Percentiles rank a stretch among this genome's conserved stretches.
Evolutionary conservation across 495 filamentous ascomycete species (phyloP).

Genomic region (Extremus antarcticus): DNA sequence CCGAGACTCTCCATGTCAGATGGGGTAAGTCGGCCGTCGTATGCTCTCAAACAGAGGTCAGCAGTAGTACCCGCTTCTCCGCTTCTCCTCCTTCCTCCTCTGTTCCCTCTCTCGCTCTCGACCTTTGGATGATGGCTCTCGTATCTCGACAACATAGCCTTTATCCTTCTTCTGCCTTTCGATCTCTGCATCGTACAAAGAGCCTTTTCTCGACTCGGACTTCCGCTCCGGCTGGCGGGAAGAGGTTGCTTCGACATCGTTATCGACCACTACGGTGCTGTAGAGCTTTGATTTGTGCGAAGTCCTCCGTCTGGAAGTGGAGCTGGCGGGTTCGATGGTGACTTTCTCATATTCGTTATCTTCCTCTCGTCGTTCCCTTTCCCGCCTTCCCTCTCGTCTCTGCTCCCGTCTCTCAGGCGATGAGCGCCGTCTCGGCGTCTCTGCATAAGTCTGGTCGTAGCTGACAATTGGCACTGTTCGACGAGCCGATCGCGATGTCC

Average conservation of each 20-base stretch:
- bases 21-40: neutral
- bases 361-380: neutral
- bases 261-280: constrained; percentile 10
- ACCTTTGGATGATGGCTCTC: constrained; percentile 18
- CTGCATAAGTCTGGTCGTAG: constrained; percentile 25
- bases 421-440: constrained; percentile 19
- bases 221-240: constrained; percentile 20
- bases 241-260: constrained; percentile 13
- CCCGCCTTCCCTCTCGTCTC: neutral
- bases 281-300: constrained; percentile 5
- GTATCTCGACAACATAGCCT: constrained; percentile 28
- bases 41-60: neutral
- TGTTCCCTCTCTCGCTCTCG: constrained; percentile 22
- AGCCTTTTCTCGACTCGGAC: constrained; percentile 22
- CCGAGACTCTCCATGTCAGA: too few relatives aligned
- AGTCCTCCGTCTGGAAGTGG: constrained; percentile 1
- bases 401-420: constrained; percentile 10
- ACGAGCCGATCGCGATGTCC: constrained; percentile 14
- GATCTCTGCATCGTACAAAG: constrained; percentile 28
- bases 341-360: neutral
- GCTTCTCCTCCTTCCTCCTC: neutral
- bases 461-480: constrained; percentile 25
- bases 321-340: constrained; percentile 7
- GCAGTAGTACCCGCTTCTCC: neutral
- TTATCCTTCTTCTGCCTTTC: constrained; percentile 19